phyloP scores from a whole-genome alignment of 1,284 basidiomycete species.

The Chondrostereum purpureum region DNA sequence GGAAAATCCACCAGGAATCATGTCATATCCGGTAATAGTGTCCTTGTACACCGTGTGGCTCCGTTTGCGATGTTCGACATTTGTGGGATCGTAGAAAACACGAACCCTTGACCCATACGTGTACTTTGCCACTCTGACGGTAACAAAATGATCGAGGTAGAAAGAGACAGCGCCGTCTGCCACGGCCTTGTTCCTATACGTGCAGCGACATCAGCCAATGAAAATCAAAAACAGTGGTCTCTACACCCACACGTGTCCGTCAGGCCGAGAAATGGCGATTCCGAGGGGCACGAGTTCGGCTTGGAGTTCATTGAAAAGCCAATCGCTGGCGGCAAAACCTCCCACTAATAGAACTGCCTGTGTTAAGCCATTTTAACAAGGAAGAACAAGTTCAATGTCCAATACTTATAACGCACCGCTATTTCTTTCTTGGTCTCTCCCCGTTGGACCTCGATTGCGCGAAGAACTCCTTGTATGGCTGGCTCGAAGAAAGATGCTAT shows the following conservation, averaged over 20 bases:
- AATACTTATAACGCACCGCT: no score
- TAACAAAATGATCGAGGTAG: slow-evolving; percentile 43
- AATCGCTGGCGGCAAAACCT: slow-evolving; percentile 47
- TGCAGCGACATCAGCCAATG: neutral
- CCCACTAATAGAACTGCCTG: slow-evolving; percentile 34
- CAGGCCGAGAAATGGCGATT: slow-evolving; percentile 29
- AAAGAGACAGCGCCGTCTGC: slow-evolving; percentile 50
- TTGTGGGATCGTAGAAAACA: slow-evolving; percentile 21
- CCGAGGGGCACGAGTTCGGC: slow-evolving; percentile 21
- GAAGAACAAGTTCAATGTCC: no score
- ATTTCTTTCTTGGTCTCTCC: slow-evolving; percentile 14
- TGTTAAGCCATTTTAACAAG: no score
- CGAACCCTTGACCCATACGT: no score
- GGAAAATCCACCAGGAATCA: neutral
- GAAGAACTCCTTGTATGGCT: slow-evolving; percentile 25
- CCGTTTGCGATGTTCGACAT: slow-evolving; percentile 30
- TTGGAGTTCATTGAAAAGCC: slow-evolving; percentile 34
- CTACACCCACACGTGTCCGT: slow-evolving; percentile 30
- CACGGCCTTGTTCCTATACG: slow-evolving; percentile 49
- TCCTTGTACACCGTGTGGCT: slow-evolving; percentile 14
- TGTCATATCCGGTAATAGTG: slow-evolving; percentile 16
- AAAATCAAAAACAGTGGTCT: neutral
- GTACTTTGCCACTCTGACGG: slow-evolving; percentile 35
- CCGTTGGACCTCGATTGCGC: slow-evolving; percentile 25
- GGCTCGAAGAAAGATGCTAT: slow-evolving; percentile 31